Evolutionary conservation across 2,329 filamentous ascomycete species (phyloP), one percentile per base, ranked within the genome.

Genomic region (Ramichloridium luteum): DNA sequence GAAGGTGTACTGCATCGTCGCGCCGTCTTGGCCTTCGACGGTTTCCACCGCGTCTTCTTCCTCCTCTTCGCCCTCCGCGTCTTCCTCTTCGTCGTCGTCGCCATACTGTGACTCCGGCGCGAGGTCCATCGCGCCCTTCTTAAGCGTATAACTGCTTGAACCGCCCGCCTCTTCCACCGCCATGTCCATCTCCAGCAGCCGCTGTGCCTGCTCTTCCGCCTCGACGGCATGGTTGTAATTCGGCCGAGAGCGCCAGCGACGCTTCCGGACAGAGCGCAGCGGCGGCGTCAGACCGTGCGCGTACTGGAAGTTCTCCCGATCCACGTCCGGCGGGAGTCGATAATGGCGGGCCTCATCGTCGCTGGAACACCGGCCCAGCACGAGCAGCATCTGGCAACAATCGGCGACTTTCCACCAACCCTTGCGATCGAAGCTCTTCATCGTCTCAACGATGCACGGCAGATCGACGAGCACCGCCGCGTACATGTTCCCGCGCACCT

Each of bases 381-480:
- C 80, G 5, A 92, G 61, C 20, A 93, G 68, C 80, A 93, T 92
- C 60, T 93, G 84, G 45, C 79, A 84, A 18, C 93, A 73, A 50
- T 93, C 85, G 17, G 81, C 80, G 6, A 81, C 80, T 60, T 93
- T 93, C 64, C 86, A 84, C 65, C 86, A 84, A 12, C 77, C 72
- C 49, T 81, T 84, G 49, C 77, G 77, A 53, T 93, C 85, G 81
- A 84, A 93, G 37, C 80, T 86, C 64, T 93, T 93, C 79, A 90
- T 85, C 5, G 77, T 79, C 53, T 93, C 85, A 4, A 86, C 77
- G 36, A 93, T 81, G 37, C 81, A 90, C 1, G 85, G 85, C 17
- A 93, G 60, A 46, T 92, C 84, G 6, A 93, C 77, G 54, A 93
- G 65, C 13, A 77, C 72, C 14, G 80, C 83, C 1, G 81, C 85